A percentile compares a stretch with the other conserved stretches of the same genome.
Conservation (phyloP, 2,329 filamentous ascomycete genomes). For the Ophiostoma populinum region DNA sequence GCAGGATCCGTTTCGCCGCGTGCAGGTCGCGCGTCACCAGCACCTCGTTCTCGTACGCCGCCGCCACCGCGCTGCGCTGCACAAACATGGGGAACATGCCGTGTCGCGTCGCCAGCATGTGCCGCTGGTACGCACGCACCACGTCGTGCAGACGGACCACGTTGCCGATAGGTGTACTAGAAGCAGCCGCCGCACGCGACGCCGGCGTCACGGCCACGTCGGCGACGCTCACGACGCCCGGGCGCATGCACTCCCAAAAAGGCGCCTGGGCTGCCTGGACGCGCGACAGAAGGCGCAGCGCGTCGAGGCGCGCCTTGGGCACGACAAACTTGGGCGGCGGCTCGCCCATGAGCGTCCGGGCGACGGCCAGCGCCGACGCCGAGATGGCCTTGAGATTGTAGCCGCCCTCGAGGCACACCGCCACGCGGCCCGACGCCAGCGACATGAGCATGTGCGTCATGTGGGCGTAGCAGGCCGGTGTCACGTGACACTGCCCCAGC, state of each 20-base stretch:
- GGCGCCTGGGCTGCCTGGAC: conserved; percentile 44
- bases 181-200: neutral
- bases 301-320: conserved; percentile 39
- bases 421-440: conserved; percentile 72
- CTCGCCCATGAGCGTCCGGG: conserved; percentile 86
- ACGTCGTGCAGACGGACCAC: conserved; percentile 60
- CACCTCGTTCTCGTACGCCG: conserved; percentile 73
- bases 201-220: conserved; percentile 23
- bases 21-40: conserved; percentile 60
- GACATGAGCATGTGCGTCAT: conserved; percentile 99
- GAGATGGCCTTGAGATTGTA: conserved; percentile 93
- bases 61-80: conserved; percentile 53
- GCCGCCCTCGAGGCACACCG: conserved; percentile 85
- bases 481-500: conserved; percentile 81
- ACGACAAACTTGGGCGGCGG: conserved; percentile 50
- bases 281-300: conserved; percentile 36
- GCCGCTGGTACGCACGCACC: conserved; percentile 59
- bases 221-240: conserved; percentile 39
- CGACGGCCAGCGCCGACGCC: conserved; percentile 78
- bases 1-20: conserved; percentile 48
- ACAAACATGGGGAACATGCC: conserved; percentile 70
- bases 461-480: conserved; percentile 81
- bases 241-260: conserved; percentile 81
- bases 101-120: conserved; percentile 51
- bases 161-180: too few relatives aligned